Percentiles rank a stretch among this genome's conserved stretches.
phyloP scores from a whole-genome alignment of 208 protist genomes.

The Strigomonas galati region DNA sequence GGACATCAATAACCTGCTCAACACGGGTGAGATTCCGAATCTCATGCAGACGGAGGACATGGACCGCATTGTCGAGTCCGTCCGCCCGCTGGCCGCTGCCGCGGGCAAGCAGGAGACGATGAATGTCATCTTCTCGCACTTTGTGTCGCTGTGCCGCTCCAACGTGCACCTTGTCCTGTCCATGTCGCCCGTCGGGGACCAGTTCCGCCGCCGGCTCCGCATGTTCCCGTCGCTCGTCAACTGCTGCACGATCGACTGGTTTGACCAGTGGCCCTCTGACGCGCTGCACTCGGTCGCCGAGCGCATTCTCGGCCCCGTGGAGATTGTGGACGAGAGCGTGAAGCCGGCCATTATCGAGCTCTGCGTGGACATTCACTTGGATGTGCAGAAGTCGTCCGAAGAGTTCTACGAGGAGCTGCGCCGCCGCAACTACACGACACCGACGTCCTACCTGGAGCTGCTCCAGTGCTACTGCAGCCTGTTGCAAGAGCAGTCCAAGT shows the following conservation, averaged over 20 bases:
- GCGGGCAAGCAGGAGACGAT: conserved; percentile 93
- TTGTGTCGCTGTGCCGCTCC: conserved; percentile 92
- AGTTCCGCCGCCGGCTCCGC: conserved; percentile 92
- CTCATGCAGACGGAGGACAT: conserved; percentile 96
- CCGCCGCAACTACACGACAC: conserved; percentile 95
- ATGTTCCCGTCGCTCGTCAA: conserved; percentile 98
- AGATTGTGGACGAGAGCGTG: conserved; percentile 45
- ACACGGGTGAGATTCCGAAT: conserved; percentile 96
- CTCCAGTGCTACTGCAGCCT: conserved; percentile 87
- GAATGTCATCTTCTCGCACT: conserved; percentile 91
- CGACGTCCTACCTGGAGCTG: conserved; percentile 95
- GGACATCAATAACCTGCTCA: conserved; percentile 98
- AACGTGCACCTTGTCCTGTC: conserved; percentile 96
- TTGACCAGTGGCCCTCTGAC: conserved; percentile 94
- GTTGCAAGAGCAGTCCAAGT: conserved; percentile 81
- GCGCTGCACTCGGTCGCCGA: conserved; percentile 91
- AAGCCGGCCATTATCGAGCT: conserved; percentile 77
- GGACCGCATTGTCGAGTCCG: conserved; percentile 91
- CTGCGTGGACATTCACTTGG: conserved; percentile 91
- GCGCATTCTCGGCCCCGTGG: conserved; percentile 56
- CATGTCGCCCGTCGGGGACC: conserved; percentile 95
- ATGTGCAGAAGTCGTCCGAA: conserved; percentile 79
- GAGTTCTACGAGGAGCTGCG: conserved; percentile 94
- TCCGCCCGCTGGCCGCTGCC: conserved; percentile 76
- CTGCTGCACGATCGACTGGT: conserved; percentile 98